A percentile compares a stretch with the other conserved stretches of the same genome.
Evolutionary conservation across 2,329 filamentous ascomycete species (phyloP).

Genomic region (Diplodia seriata): DNA sequence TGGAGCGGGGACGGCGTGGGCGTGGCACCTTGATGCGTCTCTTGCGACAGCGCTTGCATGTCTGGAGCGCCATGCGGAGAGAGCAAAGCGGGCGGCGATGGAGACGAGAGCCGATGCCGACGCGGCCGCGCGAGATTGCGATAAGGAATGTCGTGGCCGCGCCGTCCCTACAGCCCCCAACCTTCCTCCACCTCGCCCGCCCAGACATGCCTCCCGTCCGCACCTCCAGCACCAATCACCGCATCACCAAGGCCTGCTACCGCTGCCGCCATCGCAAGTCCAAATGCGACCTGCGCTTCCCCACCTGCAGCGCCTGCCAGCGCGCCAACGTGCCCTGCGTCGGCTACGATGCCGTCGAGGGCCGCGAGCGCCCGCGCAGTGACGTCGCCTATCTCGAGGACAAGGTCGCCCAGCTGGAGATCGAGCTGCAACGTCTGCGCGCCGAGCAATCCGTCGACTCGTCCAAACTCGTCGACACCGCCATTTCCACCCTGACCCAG

Average conservation of each 20-base stretch:
- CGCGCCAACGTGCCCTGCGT: conserved; percentile 26
- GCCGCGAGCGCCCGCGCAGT: conserved; percentile 30
- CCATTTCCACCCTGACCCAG: conserved; percentile 20
- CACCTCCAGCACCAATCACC: conserved; percentile 25
- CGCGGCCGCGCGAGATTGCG: background rate
- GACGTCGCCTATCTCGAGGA: conserved; percentile 30
- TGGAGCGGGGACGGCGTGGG: background rate
- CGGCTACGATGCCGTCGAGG: conserved; percentile 31
- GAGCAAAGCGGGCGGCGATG: background rate
- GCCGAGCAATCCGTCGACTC: conserved; percentile 26
- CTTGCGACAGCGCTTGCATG: conserved; percentile 31
- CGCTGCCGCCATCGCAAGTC: conserved; percentile 31
- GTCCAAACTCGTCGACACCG: conserved; percentile 10
- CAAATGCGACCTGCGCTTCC: conserved; percentile 29
- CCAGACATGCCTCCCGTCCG: conserved; percentile 28
- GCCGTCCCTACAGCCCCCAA: background rate
- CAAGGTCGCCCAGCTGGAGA: conserved; percentile 30
- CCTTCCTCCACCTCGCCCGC: background rate
- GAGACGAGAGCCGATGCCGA: background rate
- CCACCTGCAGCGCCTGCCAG: conserved; percentile 21
- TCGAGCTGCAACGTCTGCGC: conserved; percentile 25
- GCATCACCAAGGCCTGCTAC: conserved; percentile 31
- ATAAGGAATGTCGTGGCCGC: conserved; percentile 4
- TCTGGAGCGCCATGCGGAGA: conserved; percentile 29
- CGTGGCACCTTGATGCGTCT: conserved; percentile 29